Conservation (phyloP, 176 grass and related monocot species). For the Aegilops tauschii region DNA sequence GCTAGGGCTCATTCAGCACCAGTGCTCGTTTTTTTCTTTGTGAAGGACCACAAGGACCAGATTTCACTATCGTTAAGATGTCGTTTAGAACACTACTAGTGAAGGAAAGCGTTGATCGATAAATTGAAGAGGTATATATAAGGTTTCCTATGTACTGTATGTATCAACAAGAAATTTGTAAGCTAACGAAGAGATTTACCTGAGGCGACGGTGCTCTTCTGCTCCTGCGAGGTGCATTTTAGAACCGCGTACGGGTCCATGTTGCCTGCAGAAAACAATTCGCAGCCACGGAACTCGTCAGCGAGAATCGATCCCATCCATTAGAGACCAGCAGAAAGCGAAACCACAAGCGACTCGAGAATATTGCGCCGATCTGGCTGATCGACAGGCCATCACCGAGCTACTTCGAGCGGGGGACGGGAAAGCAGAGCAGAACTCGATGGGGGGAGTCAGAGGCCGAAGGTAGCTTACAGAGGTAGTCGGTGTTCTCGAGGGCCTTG, state of each 20-base stretch:
- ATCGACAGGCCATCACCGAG: not conserved
- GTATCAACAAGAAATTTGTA: not conserved
- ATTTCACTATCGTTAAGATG: not conserved
- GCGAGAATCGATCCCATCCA: no score
- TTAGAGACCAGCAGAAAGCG: not conserved
- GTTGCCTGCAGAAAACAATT: conserved; percentile 37
- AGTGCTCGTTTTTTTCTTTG: not conserved
- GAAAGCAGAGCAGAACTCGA: not conserved
- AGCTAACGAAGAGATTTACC: not conserved
- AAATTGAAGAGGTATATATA: not conserved
- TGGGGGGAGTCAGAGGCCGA: not conserved
- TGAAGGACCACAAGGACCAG: not conserved
- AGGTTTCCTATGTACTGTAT: not conserved
- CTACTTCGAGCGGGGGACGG: not conserved
- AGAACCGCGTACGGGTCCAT: conserved; percentile 91
- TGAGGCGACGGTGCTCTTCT: conserved; percentile 65
- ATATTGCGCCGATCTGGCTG: not conserved
- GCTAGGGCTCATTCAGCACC: not conserved
- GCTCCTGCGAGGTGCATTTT: conserved; percentile 54
- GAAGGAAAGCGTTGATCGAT: not conserved
- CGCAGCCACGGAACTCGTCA: not conserved
- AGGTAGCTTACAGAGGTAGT: conserved; percentile 61
- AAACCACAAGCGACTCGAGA: not conserved
- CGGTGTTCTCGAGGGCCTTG: conserved; percentile 84
- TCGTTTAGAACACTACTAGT: not conserved